Conservation (phyloP, 495 filamentous ascomycete genomes). For the Penicillium parvum region DNA sequence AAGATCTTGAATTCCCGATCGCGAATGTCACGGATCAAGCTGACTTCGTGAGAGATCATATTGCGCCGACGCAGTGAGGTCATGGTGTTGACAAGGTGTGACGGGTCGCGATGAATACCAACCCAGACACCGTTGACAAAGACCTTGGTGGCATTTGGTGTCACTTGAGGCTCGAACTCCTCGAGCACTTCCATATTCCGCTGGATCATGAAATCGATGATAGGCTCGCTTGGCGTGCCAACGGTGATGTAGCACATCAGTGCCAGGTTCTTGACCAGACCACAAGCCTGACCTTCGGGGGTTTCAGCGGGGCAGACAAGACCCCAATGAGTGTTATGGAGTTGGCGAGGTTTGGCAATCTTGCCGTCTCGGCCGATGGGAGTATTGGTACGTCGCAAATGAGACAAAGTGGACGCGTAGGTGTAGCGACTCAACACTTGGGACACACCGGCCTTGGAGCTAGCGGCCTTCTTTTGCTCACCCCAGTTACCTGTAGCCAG, state of each 20-base stretch:
- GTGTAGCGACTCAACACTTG: conserved; percentile 98
- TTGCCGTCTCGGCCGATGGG: conserved; percentile 97
- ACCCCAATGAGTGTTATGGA: conserved; percentile 99
- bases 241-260: conserved; percentile 98
- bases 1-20: conserved; percentile 98
- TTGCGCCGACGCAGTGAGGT: conserved; percentile 69
- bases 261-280: conserved; percentile 95
- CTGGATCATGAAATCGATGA: conserved; percentile 91
- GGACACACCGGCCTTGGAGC: conserved; percentile 91
- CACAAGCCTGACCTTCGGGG: conserved; percentile 97
- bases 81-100: conserved; percentile 72
- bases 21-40: conserved; percentile 88
- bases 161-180: conserved; percentile 85
- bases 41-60: conserved; percentile 82
- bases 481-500: conserved; percentile 99
- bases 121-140: conserved; percentile 99
- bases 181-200: conserved; percentile 94
- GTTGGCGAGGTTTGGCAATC: conserved; percentile 93
- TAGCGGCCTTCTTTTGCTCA: conserved; percentile 96
- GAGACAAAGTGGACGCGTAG: conserved; percentile 91
- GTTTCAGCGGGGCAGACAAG: conserved; percentile 97
- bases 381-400: conserved; percentile 94
- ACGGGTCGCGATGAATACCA: conserved; percentile 75
- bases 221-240: conserved; percentile 80
- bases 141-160: conserved; percentile 92